phyloP scores from a whole-genome alignment of 2,329 filamentous ascomycete genomes.

The Fusarium sp. region DNA sequence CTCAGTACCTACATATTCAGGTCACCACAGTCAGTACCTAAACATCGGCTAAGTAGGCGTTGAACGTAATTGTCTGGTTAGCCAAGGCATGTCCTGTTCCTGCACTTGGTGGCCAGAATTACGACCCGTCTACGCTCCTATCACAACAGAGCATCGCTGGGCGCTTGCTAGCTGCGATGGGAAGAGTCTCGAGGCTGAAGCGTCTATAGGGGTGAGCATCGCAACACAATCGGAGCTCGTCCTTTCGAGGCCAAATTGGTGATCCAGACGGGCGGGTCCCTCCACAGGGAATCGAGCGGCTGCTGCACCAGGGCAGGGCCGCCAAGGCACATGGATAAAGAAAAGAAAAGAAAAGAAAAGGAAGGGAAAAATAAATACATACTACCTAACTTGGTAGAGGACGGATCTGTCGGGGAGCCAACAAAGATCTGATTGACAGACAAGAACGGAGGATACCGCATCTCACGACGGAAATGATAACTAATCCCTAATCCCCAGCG shows the following conservation, averaged over 20 bases:
- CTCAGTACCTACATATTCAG: neutral
- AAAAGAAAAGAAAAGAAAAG: neutral
- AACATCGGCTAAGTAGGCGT: neutral
- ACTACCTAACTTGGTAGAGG: neutral
- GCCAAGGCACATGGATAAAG: neutral
- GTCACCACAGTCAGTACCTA: neutral
- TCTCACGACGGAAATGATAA: neutral
- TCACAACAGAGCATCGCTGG: slow-evolving; percentile 17
- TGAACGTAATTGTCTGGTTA: slow-evolving; percentile 1
- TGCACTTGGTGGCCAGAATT: neutral
- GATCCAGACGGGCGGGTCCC: slow-evolving; percentile 32
- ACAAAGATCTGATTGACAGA: slow-evolving; percentile 13
- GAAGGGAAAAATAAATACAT: neutral
- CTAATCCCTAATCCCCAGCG: neutral
- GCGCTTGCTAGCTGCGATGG: slow-evolving; percentile 23
- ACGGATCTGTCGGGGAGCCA: slow-evolving; percentile 9
- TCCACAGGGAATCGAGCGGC: slow-evolving; percentile 30
- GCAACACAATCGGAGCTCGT: slow-evolving; percentile 22
- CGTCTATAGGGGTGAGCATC: slow-evolving; percentile 20
- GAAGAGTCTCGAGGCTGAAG: slow-evolving; percentile 16
- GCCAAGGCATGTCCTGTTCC: neutral
- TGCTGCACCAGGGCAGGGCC: slow-evolving; percentile 16
- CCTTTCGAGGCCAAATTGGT: slow-evolving; percentile 25
- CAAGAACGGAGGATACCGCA: slow-evolving; percentile 3
- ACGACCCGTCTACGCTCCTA: slow-evolving; percentile 8